A percentile compares a stretch with the other conserved stretches of the same genome.
phyloP scores from a whole-genome alignment of 2,329 filamentous ascomycete genomes.

The Fusarium concolor region DNA sequence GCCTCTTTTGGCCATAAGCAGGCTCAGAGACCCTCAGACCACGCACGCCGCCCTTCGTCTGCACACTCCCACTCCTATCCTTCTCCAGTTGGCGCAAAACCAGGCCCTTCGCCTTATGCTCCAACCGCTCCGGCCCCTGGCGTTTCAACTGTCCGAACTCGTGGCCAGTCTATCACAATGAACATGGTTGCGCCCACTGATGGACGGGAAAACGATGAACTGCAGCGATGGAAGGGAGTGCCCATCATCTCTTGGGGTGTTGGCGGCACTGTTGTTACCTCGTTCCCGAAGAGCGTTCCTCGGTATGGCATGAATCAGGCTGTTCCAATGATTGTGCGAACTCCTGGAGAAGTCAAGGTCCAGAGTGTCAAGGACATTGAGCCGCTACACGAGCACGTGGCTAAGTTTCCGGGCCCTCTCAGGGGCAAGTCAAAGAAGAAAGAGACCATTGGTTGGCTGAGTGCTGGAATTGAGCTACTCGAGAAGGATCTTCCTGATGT shows the following conservation, averaged over 20 bases:
- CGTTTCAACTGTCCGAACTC: conserved; percentile 52
- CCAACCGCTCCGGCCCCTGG: conserved; percentile 33
- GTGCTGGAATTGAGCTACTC: conserved; percentile 77
- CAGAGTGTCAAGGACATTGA: conserved; percentile 79
- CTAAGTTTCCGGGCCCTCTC: conserved; percentile 89
- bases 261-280: conserved; percentile 83
- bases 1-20: conserved; percentile 56
- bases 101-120: conserved; percentile 44
- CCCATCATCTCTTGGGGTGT: conserved; percentile 91
- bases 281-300: conserved; percentile 89
- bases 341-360: conserved; percentile 84
- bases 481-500: conserved; percentile 69
- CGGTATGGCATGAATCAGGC: conserved; percentile 82
- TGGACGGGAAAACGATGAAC: conserved; percentile 76
- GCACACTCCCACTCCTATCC: conserved; percentile 60
- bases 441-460: conserved; percentile 85
- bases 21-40: conserved; percentile 52
- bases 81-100: conserved; percentile 49
- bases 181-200: conserved; percentile 73
- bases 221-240: conserved; percentile 90
- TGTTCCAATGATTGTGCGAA: conserved; percentile 82
- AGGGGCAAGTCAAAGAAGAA: conserved; percentile 96
- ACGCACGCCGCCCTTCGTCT: conserved; percentile 65
- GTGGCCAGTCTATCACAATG: conserved; percentile 66
- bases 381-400: conserved; percentile 76